phyloP scores from a whole-genome alignment of 2,329 filamentous ascomycete genomes.

The Hypoxylon sp. region DNA sequence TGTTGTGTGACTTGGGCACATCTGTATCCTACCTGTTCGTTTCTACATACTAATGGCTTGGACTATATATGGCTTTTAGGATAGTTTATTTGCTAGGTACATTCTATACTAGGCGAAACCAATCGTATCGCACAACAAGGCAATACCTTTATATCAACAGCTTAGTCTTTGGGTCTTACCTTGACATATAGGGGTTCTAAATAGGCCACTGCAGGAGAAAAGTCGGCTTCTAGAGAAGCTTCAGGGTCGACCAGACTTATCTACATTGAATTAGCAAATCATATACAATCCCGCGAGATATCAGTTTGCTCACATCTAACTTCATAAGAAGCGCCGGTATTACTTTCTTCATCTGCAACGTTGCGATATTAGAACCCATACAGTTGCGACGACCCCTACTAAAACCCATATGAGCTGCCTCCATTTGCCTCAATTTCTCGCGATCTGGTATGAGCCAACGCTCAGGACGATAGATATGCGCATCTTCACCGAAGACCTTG shows the following conservation, averaged over 20 bases:
- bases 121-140: too few species aligned
- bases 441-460: constrained; percentile 39
- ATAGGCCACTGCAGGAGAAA: constrained; percentile 21
- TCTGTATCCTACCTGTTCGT: too few species aligned
- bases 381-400: constrained; percentile 39
- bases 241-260: constrained; percentile 31
- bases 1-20: too few species aligned
- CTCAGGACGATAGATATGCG: constrained; percentile 35
- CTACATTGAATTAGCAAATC: constrained; percentile 29
- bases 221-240: constrained; percentile 31
- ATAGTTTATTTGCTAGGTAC: too few species aligned
- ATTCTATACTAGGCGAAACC: too few species aligned
- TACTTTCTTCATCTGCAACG: constrained; percentile 42
- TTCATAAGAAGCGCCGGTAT: constrained; percentile 40
- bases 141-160: too few species aligned
- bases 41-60: too few species aligned
- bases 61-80: too few species aligned
- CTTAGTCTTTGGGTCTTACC: too few species aligned
- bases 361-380: constrained; percentile 39
- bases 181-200: constrained; percentile 32
- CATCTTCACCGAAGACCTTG: constrained; percentile 36
- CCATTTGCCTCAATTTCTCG: constrained; percentile 39
- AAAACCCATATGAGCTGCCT: constrained; percentile 41
- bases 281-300: too few species aligned
- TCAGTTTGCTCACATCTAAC: constrained; percentile 30